A percentile compares a stretch with the other conserved stretches of the same genome.
Evolutionary conservation across 2,329 filamentous ascomycete species (phyloP).

Genomic region (Fusarium coicis): DNA sequence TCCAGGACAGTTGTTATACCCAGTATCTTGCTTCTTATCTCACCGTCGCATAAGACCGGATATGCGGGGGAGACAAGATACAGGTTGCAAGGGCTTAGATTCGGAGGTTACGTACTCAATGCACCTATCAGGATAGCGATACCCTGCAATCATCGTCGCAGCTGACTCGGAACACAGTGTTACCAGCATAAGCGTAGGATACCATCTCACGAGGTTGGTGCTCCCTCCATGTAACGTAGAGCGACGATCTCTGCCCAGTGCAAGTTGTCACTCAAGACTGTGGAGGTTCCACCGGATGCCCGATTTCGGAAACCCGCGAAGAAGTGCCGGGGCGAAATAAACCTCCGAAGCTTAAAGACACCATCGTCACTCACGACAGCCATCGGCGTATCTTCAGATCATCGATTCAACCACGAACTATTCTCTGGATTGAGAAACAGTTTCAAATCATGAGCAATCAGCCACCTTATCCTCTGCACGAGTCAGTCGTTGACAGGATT

Average conservation of each 20-base stretch:
- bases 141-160: neutral
- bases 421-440: no score
- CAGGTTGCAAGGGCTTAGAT: neutral
- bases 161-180: neutral
- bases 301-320: neutral
- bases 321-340: conserved; percentile 1
- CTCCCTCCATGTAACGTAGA: neutral
- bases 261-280: neutral
- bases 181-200: neutral
- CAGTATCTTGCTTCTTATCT: neutral
- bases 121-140: neutral
- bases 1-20: neutral
- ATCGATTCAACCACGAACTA: fast-evolving
- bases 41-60: fast-evolving
- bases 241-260: conserved; percentile 4
- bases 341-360: neutral
- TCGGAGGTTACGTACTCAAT: neutral
- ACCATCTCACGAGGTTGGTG: neutral
- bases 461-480: conserved; percentile 5
- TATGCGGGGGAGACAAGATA: neutral
- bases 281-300: neutral
- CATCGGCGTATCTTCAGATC: fast-evolving
- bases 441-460: no score
- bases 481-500: neutral
- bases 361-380: neutral